phyloP scores from a whole-genome alignment of 1,139 yeast genomes.

The Geotrichum candidum region DNA sequence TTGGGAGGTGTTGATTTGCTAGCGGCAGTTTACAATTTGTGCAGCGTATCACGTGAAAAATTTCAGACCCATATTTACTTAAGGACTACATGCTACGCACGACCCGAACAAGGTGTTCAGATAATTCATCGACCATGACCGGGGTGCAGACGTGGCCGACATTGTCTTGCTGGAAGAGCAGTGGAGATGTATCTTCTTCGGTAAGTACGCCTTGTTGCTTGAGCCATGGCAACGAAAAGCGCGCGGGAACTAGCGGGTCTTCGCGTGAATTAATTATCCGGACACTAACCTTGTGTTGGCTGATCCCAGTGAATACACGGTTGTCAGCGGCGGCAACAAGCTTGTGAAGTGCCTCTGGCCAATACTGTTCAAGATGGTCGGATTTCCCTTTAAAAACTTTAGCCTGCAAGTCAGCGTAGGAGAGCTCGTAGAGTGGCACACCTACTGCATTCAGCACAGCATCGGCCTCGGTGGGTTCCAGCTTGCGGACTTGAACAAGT shows the following conservation, averaged over 20 bases:
- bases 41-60: background rate
- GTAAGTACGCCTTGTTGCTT: background rate
- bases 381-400: background rate
- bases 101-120: background rate
- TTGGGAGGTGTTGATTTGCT: constrained; percentile 7
- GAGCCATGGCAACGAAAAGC: constrained; percentile 10
- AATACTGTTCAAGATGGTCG: background rate
- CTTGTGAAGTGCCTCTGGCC: constrained; percentile 13
- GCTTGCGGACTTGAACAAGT: constrained; percentile 12
- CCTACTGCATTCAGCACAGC: background rate
- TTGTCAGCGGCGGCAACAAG: constrained; percentile 11
- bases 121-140: constrained; percentile 11
- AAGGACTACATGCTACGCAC: constrained; percentile 6
- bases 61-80: background rate
- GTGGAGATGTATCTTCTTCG: background rate
- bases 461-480: constrained; percentile 8
- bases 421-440: constrained; percentile 2
- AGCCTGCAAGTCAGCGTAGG: background rate
- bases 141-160: constrained; percentile 16
- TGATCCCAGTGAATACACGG: constrained; percentile 1
- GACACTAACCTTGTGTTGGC: background rate
- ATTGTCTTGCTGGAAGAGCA: constrained; percentile 3
- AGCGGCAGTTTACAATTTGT: background rate
- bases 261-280: constrained; percentile 10
- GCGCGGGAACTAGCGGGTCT: constrained; percentile 18